Base-by-base conservation (phyloP, 768 basidiomycete genomes). In the Gelatoporia subvermispora region DNA sequence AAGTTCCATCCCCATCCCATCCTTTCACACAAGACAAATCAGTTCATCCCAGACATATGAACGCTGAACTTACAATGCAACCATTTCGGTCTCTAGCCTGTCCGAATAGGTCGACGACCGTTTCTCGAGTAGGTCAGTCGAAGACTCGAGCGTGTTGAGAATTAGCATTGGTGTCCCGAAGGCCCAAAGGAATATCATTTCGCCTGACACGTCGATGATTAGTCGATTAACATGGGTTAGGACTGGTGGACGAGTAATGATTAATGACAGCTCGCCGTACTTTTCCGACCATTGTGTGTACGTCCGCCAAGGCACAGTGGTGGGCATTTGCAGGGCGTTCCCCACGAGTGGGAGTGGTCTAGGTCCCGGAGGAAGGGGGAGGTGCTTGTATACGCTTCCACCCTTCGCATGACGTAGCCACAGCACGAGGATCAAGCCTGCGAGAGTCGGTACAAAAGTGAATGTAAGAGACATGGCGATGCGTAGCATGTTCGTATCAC, bases 1-100 rank as follows among this genome's bases (percentile, higher is more conserved):
- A 76, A 68, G 41, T 66, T 59, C 66, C 69, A 74, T 18, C 65
- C 66, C 56, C 68, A 71, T 8, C 72, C 73, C 59, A 75, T 70
- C 34, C 74, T 75, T 44, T 28, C 28, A 13, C 7, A n/a, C n/a
- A n/a, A n/a, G n/a, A n/a, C n/a, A n/a, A n/a, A n/a, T n/a, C n/a
- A n/a, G n/a, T n/a, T n/a, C n/a, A n/a, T n/a, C n/a, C n/a, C n/a
- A n/a, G n/a, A n/a, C n/a, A n/a, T n/a, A n/a, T n/a, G n/a, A n/a
- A n/a, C n/a, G n/a, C n/a, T n/a, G 28, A 31, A 31, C 28, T 31
- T 31, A 10, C 65, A 69, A 52, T 47, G 65, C 64, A 0, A 62
- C 62, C 46, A 48, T 48, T 4, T 11, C 18, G n/a, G 23, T 11
- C 13, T 24, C n/a, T 18, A 37, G 37, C 54, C 67, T 57, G 47